Conservation (phyloP, 805 yeast species). For the Pichia manshurica region DNA sequence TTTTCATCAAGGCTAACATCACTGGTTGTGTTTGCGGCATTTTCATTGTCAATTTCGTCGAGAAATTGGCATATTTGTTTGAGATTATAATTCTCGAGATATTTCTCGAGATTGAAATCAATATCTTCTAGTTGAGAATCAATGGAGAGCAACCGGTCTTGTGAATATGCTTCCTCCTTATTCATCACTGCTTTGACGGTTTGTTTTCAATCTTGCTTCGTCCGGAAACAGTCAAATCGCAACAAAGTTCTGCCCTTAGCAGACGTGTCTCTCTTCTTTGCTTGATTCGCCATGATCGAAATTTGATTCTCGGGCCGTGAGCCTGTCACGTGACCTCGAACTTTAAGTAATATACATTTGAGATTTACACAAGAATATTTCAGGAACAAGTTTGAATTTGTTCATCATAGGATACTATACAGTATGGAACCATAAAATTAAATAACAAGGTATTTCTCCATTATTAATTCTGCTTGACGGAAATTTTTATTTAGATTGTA, state of each 20-base stretch:
- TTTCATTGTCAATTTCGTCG: no score
- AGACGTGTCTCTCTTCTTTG: no score
- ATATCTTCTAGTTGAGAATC: constrained; percentile 1
- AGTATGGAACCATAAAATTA: constrained; percentile 25
- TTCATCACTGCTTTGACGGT: not conserved
- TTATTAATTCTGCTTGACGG: constrained; percentile 53
- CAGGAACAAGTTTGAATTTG: no score
- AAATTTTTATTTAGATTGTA: constrained; percentile 73
- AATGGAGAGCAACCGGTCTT: not conserved
- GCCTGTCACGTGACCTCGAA: not conserved
- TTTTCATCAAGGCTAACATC: no score
- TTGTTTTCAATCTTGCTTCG: no score
- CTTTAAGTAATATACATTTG: no score
- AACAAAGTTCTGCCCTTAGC: no score
- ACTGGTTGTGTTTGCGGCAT: no score
- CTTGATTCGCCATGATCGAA: no score
- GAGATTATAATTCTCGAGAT: constrained; percentile 10
- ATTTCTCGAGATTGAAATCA: constrained; percentile 9
- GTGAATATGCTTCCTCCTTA: not conserved
- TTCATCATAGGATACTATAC: no score
- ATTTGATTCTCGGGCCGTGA: no score
- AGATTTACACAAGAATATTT: not conserved
- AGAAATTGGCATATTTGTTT: constrained; percentile 8
- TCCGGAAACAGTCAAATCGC: no score
- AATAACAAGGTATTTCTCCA: constrained; percentile 52